Percentiles rank a stretch among this genome's conserved stretches.
Conservation (phyloP, 2,329 filamentous ascomycete genomes). For the Juglanconis sp. region DNA sequence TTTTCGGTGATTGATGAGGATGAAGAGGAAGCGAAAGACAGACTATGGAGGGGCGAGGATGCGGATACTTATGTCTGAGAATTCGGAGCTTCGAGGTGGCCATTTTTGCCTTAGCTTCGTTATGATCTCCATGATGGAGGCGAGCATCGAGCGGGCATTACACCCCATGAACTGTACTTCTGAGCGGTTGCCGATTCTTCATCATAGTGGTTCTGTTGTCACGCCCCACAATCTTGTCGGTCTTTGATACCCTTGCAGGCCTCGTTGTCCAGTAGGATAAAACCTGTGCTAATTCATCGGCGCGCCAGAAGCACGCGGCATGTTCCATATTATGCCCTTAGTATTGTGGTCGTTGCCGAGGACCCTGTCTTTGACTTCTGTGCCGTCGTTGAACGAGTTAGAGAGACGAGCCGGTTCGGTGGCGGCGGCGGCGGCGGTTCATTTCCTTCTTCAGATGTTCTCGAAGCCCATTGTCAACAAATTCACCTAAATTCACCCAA, state of each 20-base stretch:
- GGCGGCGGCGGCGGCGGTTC: background rate
- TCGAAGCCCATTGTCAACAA: background rate
- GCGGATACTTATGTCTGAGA: conserved; percentile 23
- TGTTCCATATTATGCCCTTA: conserved; percentile 5
- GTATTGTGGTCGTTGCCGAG: conserved; percentile 12
- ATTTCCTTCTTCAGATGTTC: background rate
- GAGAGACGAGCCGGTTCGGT: too few relatives aligned
- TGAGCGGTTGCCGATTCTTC: background rate
- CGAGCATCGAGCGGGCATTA: background rate
- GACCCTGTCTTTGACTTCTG: background rate
- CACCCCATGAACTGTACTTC: background rate
- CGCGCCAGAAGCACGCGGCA: background rate
- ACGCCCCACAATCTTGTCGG: too few relatives aligned
- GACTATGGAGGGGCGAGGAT: conserved; percentile 22
- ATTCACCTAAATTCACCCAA: background rate
- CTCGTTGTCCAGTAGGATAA: background rate
- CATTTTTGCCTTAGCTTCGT: background rate
- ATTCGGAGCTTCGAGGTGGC: background rate
- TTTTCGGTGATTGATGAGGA: conserved; percentile 7
- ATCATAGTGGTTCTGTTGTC: background rate
- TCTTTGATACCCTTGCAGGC: background rate
- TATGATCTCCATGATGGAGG: background rate
- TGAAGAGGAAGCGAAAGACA: conserved; percentile 8
- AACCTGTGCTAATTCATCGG: background rate
- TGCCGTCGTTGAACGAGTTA: background rate